phyloP scores from a whole-genome alignment of 257 asterid genomes.

The Buddleja alternifolia region DNA sequence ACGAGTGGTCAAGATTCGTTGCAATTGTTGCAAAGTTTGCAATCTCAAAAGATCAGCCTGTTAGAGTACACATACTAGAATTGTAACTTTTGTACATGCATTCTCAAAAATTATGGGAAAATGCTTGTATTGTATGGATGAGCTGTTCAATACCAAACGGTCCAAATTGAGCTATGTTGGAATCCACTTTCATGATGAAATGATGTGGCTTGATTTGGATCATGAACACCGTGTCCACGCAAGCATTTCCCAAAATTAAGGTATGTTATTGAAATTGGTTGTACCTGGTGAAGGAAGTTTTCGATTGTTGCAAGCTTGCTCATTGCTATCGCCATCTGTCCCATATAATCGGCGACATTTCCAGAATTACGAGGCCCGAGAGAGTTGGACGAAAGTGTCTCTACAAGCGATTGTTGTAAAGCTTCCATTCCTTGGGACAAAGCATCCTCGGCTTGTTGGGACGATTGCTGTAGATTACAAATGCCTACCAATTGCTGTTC shows the following conservation, averaged over 20 bases:
- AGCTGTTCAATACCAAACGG: too few species aligned
- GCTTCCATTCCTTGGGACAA: constrained; percentile 92
- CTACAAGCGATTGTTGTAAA: constrained; percentile 65
- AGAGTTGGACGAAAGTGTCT: constrained; percentile 61
- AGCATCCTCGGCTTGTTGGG: constrained; percentile 86
- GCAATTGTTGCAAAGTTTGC: constrained; percentile 82
- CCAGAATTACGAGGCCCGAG: constrained; percentile 44
- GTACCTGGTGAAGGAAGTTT: constrained; percentile 72
- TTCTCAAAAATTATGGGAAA: too few species aligned
- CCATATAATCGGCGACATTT: constrained; percentile 63
- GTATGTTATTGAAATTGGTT: too few species aligned
- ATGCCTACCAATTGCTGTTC: constrained; percentile 73
- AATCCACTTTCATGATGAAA: too few species aligned
- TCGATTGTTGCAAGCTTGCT: constrained; percentile 57
- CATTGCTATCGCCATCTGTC: constrained; percentile 79
- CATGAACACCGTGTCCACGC: too few species aligned
- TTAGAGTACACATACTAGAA: neutral
- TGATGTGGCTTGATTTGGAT: too few species aligned
- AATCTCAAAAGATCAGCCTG: constrained; percentile 85
- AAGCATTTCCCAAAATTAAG: too few species aligned
- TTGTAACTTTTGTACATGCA: too few species aligned
- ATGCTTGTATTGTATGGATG: too few species aligned
- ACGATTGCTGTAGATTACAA: constrained; percentile 72
- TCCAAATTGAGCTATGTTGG: too few species aligned
- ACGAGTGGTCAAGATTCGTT: constrained; percentile 75